A percentile compares a stretch with the other conserved stretches of the same genome.
Conservation (phyloP, 768 basidiomycete genomes). For the Udeniomyces megalosporus region DNA sequence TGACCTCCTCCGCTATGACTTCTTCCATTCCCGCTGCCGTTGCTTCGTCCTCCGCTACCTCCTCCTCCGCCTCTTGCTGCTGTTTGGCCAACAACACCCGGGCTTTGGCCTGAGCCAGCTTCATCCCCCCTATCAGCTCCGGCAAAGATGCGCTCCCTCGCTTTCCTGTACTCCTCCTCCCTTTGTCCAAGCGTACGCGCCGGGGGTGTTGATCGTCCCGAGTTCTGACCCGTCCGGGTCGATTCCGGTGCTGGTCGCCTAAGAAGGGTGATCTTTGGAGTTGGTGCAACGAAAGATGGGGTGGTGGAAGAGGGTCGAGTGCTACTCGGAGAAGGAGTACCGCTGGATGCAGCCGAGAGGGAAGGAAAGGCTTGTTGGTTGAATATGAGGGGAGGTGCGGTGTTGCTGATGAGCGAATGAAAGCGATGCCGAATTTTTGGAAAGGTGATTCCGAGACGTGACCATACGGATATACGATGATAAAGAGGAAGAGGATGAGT, state of each 20-base stretch:
- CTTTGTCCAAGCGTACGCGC: not conserved
- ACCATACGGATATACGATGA: not conserved
- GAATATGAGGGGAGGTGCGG: slow-evolving; percentile 7
- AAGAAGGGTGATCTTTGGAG: slow-evolving; percentile 10
- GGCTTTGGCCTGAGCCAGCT: no score
- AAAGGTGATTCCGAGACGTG: not conserved
- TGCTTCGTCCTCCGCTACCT: not conserved
- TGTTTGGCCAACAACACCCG: no score
- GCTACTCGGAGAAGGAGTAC: not conserved
- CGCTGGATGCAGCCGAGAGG: not conserved
- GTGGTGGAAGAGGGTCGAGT: not conserved
- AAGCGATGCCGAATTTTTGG: not conserved
- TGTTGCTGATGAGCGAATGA: not conserved
- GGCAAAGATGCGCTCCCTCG: slow-evolving; percentile 9
- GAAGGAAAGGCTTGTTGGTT: slow-evolving; percentile 5
- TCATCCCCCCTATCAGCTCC: not conserved
- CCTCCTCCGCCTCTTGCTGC: not conserved
- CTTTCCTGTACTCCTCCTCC: slow-evolving; percentile 5
- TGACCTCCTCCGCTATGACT: no score
- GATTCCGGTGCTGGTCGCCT: not conserved
- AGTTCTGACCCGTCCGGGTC: not conserved
- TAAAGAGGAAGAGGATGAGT: not conserved
- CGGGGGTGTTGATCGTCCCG: not conserved
- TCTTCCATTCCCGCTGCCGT: no score
- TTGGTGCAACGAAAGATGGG: no score